Base-by-base conservation (phyloP, 495 filamentous ascomycete species). In the Penicillium coprophilum region DNA sequence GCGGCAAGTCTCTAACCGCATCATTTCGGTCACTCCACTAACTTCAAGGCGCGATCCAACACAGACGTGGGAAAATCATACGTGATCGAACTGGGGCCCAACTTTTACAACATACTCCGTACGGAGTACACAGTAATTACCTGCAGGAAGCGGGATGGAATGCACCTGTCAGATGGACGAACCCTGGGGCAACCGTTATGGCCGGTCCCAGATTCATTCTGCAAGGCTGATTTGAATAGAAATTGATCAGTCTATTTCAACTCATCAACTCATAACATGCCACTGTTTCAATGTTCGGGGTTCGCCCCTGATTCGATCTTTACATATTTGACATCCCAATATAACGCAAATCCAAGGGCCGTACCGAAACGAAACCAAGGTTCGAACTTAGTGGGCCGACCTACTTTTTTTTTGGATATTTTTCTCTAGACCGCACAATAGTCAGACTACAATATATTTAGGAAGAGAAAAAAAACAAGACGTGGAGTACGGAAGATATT, bases 171-270 rank as follows among this genome's bases (percentile, higher is more conserved):
- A 61, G 58, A 52, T 36, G 15, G 52, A 68, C 60, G 65, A 68
- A 68, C 65, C 55, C 63, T 68, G 65, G 65, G 65, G 65, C 65
- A 44, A 53, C 65, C 65, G 65, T 65, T 66, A 12, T 65, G 63
- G 58, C 65, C 62, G 47, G 47, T 61, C 46, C 49, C 27, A 47
- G 53, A 49, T 62, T 56, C 3, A 39, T 34, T 27, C 17, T 50
- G 24, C 44, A 50, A 23, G 21, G 49, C 48, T 44, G 39, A 44
- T 34, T 36, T 41, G 39, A 53, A 31, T n/a, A 10, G 45, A 5
- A 17, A 12, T 31, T 47, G 4, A 47, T 15, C 20, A 15, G 15
- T 50, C 8, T 21, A 19, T 46, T 38, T 11, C 7, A 24, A 10
- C 3, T 19, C 41, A 53, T 53, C 20, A 46, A 53, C 11, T 31